Base-by-base conservation (phyloP, 768 basidiomycete species). In the Pleurotus citrinopileatus region DNA sequence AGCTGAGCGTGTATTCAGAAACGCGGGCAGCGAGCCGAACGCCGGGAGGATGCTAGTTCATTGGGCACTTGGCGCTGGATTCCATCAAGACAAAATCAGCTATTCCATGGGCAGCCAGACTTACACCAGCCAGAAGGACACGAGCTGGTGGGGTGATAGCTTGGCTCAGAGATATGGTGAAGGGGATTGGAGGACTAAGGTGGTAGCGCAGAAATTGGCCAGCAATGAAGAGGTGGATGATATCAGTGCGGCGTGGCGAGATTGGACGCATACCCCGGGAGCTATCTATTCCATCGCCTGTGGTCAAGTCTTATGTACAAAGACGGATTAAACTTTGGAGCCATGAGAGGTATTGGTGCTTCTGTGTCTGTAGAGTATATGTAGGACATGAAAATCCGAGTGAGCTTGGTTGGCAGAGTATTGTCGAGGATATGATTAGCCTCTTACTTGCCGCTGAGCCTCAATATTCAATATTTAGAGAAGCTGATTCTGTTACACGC, bases 201-300 rank as follows among this genome's bases (percentile, higher is more conserved):
- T 37, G 17, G 17, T 51, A n/a, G 32, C 20, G 23, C 48, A 51
- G 15, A 25, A 22, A n/a, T 37, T 51, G 48, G 48, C 48, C 5
- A 36, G 28, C 1, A 22, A 37, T 8, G 19, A 36, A 13, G 48
- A 51, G 17, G 20, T 51, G 15, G 22, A 9, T 51, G n/a, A 23
- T 17, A 51, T 37, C 12, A 34, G 48, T 10, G 48, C 9, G 17
- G 28, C 48, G 13, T 51, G 29, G 19, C 8, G 29, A 25, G 22
- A 9, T 6, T 51, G 48, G 48, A n/a, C 48, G 34, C 19, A 20
- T 15, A 23, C 29, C 34, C 29, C 29, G 17, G 34, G 29, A 10
- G 48, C 48, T n/a, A n/a, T 51, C 13, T 51, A 51, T 15, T 51
- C 48, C 6, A 51, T 51, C 17, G 32, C 48, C 4, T 51, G 48